Conservation (phyloP, 176 grass and related monocot genomes). For the Musa acuminata region DNA sequence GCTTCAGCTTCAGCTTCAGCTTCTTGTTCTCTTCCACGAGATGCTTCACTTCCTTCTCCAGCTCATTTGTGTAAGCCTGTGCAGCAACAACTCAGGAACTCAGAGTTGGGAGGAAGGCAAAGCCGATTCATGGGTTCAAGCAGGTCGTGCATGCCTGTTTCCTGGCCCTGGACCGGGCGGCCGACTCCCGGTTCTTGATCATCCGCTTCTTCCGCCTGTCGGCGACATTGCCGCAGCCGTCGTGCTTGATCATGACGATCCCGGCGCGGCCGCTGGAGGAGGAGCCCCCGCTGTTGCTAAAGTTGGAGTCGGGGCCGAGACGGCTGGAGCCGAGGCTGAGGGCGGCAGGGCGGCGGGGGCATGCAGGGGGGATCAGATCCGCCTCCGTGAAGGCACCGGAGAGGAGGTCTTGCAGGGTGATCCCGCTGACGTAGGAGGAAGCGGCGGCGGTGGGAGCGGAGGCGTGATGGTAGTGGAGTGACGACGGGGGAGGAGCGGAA, state of each 20-base stretch:
- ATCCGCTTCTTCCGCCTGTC: slow-evolving; percentile 49
- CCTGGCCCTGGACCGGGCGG: slow-evolving; percentile 52
- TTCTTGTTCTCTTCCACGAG: slow-evolving; percentile 37
- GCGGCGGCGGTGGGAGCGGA: neutral
- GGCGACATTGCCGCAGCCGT: neutral
- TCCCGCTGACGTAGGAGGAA: neutral
- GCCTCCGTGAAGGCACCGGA: neutral
- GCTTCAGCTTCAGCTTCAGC: slow-evolving; percentile 32
- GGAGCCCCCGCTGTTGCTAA: neutral
- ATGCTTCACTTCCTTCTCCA: slow-evolving; percentile 33
- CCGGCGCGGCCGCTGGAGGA: too few relatives aligned
- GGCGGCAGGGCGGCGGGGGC: neutral
- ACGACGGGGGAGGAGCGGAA: neutral
- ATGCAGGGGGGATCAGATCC: neutral
- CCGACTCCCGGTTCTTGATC: slow-evolving; percentile 84
- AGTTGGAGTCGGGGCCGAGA: neutral
- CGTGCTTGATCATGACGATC: too few relatives aligned
- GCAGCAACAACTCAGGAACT: too few relatives aligned
- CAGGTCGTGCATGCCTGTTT: slow-evolving; percentile 30
- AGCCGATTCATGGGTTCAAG: neutral
- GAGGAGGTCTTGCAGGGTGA: neutral
- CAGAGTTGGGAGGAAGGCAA: too few relatives aligned
- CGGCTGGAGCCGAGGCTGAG: neutral
- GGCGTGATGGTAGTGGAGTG: neutral
- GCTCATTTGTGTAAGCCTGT: slow-evolving; percentile 22